A percentile compares a stretch with the other conserved stretches of the same genome.
Evolutionary conservation across 2,329 filamentous ascomycete genomes (phyloP).

Genomic region (Xylaria sp.): DNA sequence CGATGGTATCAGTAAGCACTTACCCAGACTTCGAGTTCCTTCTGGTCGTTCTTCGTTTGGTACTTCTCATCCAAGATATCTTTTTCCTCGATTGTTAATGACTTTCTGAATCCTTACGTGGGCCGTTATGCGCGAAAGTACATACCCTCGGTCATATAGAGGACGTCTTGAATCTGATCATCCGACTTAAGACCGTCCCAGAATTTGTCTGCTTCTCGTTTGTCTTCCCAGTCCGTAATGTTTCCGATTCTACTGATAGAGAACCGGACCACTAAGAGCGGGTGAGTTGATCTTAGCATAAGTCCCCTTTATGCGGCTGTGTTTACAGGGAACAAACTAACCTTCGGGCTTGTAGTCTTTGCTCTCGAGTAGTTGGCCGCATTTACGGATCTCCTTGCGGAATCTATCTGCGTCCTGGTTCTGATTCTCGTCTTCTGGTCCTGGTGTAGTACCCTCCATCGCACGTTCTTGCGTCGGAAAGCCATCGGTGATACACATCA

Average conservation of each 20-base stretch:
- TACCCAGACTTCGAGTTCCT: conserved; percentile 36
- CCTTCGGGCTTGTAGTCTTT: conserved; percentile 32
- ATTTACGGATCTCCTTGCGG: conserved; percentile 33
- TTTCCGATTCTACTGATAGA: conserved; percentile 36
- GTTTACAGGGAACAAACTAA: conserved; percentile 8
- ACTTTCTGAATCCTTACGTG: neutral
- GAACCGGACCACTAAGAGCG: conserved; percentile 32
- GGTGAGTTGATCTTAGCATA: neutral
- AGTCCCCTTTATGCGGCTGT: neutral
- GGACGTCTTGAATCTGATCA: conserved; percentile 26
- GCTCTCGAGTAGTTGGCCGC: conserved; percentile 11
- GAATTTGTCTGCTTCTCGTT: conserved; percentile 26
- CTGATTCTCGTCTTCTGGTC: conserved; percentile 19
- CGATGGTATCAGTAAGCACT: conserved; percentile 1
- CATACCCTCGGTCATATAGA: conserved; percentile 34
- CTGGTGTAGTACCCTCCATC: conserved; percentile 15
- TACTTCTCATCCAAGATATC: conserved; percentile 36
- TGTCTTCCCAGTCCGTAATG: conserved; percentile 33
- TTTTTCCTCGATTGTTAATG: conserved; percentile 9
- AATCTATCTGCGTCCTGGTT: conserved; percentile 31
- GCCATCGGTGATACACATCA: conserved; percentile 38
- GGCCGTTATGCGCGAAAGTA: neutral
- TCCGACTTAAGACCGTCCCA: conserved; percentile 30
- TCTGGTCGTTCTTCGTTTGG: conserved; percentile 30
- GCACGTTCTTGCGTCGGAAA: conserved; percentile 32